phyloP scores from a whole-genome alignment of 176 grass and related monocot genomes.

The Aechmea fasciata region DNA sequence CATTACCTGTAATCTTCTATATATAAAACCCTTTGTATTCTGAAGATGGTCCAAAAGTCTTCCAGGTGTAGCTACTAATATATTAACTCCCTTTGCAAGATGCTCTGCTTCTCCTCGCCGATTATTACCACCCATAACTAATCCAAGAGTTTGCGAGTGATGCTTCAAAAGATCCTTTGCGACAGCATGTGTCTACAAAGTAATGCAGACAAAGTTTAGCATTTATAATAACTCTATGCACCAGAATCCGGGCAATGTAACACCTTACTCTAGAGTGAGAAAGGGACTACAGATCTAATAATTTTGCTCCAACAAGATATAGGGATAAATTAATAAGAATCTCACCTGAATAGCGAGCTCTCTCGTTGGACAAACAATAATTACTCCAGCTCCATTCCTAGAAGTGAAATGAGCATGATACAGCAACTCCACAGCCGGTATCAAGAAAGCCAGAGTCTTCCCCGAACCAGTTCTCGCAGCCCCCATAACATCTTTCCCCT shows the following conservation, averaged over 20 bases:
- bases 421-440: constrained; percentile 35
- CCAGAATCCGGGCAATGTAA: no score
- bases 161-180: constrained; percentile 88
- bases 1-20: constrained; percentile 68
- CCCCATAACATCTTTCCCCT: constrained; percentile 44
- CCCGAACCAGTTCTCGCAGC: constrained; percentile 41
- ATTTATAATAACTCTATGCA: no score
- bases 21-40: constrained; percentile 83
- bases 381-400: constrained; percentile 38
- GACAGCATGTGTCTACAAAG: constrained; percentile 73
- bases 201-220: constrained; percentile 14
- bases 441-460: constrained; percentile 41
- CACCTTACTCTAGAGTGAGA: background rate
- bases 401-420: constrained; percentile 28
- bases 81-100: constrained; percentile 81
- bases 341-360: constrained; percentile 42
- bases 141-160: constrained; percentile 83
- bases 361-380: constrained; percentile 36
- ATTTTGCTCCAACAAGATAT: background rate
- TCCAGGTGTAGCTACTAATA: constrained; percentile 88
- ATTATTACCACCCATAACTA: constrained; percentile 74
- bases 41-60: constrained; percentile 96
- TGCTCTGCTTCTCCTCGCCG: constrained; percentile 73
- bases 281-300: background rate
- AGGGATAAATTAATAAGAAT: background rate